Evolutionary conservation across 2,329 filamentous ascomycete species (phyloP).

Genomic region (Thielaviopsis punctulata): DNA sequence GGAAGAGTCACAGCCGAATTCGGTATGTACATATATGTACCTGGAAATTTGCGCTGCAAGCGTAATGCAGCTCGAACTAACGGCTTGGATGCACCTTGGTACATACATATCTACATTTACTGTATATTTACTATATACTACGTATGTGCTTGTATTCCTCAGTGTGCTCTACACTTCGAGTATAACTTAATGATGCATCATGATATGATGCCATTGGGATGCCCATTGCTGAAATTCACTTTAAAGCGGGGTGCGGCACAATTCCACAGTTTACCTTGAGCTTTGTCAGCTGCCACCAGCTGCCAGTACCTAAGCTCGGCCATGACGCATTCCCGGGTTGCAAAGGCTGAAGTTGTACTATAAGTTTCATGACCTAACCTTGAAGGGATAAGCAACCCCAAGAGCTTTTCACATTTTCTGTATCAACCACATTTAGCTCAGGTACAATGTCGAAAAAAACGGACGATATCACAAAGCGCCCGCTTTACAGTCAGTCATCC

Average conservation of each 20-base stretch:
- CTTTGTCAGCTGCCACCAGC: background rate
- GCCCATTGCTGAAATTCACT: no score
- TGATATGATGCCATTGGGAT: background rate
- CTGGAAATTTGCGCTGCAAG: no score
- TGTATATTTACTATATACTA: background rate
- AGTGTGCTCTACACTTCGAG: no score
- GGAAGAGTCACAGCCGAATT: constrained; percentile 10
- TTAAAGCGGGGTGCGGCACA: background rate
- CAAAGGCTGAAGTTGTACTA: background rate
- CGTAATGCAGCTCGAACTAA: no score
- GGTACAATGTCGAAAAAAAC: constrained; percentile 3
- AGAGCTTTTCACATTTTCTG: no score
- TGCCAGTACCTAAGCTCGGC: background rate
- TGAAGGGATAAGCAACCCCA: no score
- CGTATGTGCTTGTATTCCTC: background rate
- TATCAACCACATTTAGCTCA: background rate
- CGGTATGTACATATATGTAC: no score
- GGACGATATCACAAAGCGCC: constrained; percentile 6
- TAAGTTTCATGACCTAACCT: no score
- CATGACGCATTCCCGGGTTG: background rate
- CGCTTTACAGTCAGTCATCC: constrained; percentile 7
- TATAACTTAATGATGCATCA: background rate
- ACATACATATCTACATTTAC: no score
- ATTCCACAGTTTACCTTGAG: background rate
- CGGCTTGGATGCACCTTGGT: no score